These are phyloP conservation scores for Suillus lakei DNA, from an alignment of 768 basidiomycete genomes.

Conservation along the genomic window DNA sequence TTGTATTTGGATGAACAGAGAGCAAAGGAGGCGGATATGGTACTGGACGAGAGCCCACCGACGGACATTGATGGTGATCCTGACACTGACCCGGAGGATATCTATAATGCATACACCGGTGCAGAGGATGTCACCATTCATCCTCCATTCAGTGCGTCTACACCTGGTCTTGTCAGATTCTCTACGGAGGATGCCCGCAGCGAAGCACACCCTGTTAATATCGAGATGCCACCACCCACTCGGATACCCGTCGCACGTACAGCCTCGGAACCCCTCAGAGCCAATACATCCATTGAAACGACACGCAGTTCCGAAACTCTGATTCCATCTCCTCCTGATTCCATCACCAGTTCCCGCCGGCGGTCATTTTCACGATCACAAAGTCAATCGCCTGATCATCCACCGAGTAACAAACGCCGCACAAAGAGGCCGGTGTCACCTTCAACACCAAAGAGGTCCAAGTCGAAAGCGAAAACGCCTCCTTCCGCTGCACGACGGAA, in stretches of 20 bases:
- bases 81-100: constrained; percentile 45
- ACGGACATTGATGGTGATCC: constrained; percentile 71
- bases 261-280: constrained; percentile 51
- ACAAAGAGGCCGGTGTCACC: constrained; percentile 53
- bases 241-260: constrained; percentile 44
- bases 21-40: constrained; percentile 50
- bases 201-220: constrained; percentile 45
- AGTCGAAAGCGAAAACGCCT: constrained; percentile 38
- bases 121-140: constrained; percentile 19
- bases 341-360: constrained; percentile 30
- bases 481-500: constrained; percentile 39
- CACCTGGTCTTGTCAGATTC: constrained; percentile 22
- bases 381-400: constrained; percentile 34
- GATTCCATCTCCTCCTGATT: constrained; percentile 39
- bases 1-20: constrained; percentile 69
- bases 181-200: constrained; percentile 39
- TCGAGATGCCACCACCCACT: constrained; percentile 46
- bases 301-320: constrained; percentile 47
- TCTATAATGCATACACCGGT: constrained; percentile 42
- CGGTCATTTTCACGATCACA: constrained; percentile 29
- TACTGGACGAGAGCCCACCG: constrained; percentile 75
- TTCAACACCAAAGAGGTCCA: constrained; percentile 46
- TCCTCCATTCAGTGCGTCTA: constrained; percentile 22
- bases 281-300: constrained; percentile 46
- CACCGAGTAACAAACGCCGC: constrained; percentile 40